Evolutionary conservation across 345 rosid genomes (phyloP), one percentile per base, ranked within the genome.

Genomic region (Pistacia integerrima): DNA sequence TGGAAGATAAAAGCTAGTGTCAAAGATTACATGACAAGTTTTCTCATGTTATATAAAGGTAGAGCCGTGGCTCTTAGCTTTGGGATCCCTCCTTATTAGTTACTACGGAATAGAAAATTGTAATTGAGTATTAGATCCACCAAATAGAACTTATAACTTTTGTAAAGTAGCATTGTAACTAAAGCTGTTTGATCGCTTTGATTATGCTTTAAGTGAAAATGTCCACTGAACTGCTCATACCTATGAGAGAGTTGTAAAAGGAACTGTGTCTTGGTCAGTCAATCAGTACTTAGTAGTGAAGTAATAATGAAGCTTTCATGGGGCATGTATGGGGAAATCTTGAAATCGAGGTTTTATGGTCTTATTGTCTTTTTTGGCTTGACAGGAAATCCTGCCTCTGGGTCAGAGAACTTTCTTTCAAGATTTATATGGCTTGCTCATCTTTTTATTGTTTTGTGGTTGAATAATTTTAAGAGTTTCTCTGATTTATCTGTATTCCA

Each of bases 231-330:
- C 12, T 38, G 69, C 52, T 65, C 0, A 60, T 10, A 36, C 41
- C 14, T 12, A 1, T 65, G n/a, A 64, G 41, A 17, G 14, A 11
- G 28, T 64, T 38, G 13, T 16, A 44, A 38, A 65, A 22, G 11
- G 17, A 65, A 65, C 8, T 41, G 2, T 64, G 70, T 67, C 35
- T 67, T 67, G 55, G n/a, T 46, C 35, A 67, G 70, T 48, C 18
- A 67, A 22, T 54, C 16, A 20, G 30, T 66, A 35, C 33, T 66
- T 44, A 66, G 14, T 20, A 48, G 12, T 28, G 20, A 12, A 38
- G 72, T 16, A 8, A 22, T 14, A 18, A 16, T 30, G 72, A 25
- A 28, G 72, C 72, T 30, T 16, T 69, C 60, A 51, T 28, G 60
- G 72, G 67, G 7, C 13, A 22, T 67, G 4, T 51, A 25, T 69